phyloP scores from a whole-genome alignment of 345 rosid species.

The Hibiscus syriacus region DNA sequence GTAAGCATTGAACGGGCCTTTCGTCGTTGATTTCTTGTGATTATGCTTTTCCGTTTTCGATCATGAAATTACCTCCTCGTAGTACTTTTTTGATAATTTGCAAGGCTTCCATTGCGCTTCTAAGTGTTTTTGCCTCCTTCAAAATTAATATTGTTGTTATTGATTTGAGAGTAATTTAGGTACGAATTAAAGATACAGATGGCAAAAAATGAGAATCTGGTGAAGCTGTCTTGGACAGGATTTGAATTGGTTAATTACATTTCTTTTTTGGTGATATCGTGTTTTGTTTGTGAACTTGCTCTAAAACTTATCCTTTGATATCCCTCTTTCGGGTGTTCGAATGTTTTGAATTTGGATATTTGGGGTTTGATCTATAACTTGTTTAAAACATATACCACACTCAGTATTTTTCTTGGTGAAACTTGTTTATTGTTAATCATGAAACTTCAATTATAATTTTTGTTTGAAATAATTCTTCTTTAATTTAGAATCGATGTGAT shows the following conservation, averaged over 20 bases:
- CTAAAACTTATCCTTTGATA: neutral
- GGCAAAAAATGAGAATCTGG: neutral
- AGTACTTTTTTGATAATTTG: no score
- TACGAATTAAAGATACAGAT: neutral
- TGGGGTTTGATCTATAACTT: slow-evolving; percentile 39
- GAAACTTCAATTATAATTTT: neutral
- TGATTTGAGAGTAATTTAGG: neutral
- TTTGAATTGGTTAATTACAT: neutral
- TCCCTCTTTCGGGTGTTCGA: neutral
- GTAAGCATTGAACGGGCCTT: neutral
- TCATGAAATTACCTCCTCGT: neutral
- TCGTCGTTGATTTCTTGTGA: neutral
- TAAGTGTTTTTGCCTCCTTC: neutral
- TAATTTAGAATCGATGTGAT: no score
- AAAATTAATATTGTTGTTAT: neutral
- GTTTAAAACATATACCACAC: neutral
- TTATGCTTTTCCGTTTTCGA: neutral
- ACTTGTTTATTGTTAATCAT: neutral
- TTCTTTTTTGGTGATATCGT: neutral
- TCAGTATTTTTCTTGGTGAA: neutral
- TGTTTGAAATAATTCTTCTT: neutral
- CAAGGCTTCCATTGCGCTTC: neutral
- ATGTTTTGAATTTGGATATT: neutral
- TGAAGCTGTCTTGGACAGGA: neutral
- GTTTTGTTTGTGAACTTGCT: neutral